Evolutionary conservation across 805 yeast genomes (phyloP), one percentile per base, ranked within the genome.

Genomic region (Pichia kluyveri): DNA sequence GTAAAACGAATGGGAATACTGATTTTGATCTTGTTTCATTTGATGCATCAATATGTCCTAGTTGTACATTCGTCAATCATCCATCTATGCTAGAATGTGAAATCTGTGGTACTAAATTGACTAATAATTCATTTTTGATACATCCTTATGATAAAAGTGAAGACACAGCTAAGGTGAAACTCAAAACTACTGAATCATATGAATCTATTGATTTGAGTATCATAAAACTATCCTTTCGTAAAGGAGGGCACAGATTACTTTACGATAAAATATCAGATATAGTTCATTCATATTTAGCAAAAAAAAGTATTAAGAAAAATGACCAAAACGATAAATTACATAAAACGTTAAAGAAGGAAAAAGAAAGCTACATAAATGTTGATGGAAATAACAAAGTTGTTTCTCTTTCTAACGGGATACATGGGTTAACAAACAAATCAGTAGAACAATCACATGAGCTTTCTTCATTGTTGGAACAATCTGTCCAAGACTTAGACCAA

Each of bases 81-180:
- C 85, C 89, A 0, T 78, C 86, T 3, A 69, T 91, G 71, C 65
- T 71, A 37, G 72, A 71, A 52, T 91, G 99, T 64, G 99, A 91
- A 63, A 75, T 93, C 60, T 91, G 98, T 67, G 96, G 96, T 4
- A 59, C 72, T 3, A 23, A 58, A 28, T 42, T 60, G 12, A 14
- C 37, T 14, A 34, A 15, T 14, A 10, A 9, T 10, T 14, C 37
- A 7, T 28, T 14, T 23, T 23, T 23, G n/a, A n/a, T 23, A 9
- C 9, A 14, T 2, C 27, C 30, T 14, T 17, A 26, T 7, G 23
- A 36, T 9, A 37, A 37, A 23, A 23, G 26, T 8, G 15, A 42
- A 12, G 23, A 14, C 8, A 15, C 17, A 14, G 39, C 17, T 7
- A 38, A 17, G 5, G 17, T 52, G 2, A 41, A 41, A 14, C 11